phyloP scores from a whole-genome alignment of 2,329 filamentous ascomycete species.

The Tolypocladium sp. region DNA sequence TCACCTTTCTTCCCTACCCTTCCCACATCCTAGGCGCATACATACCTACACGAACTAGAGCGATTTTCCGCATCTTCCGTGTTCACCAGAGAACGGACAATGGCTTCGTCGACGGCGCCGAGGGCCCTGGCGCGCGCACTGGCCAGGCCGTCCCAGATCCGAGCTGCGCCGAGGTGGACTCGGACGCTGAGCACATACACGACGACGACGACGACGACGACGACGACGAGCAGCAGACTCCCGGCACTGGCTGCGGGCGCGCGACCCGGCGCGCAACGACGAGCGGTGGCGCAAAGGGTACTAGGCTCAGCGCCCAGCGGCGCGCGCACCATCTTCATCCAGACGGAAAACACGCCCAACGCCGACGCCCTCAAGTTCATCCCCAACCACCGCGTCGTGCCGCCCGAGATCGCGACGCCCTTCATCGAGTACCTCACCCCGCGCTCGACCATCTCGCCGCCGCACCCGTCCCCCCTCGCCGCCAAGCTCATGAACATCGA shows the following conservation, averaged over 20 bases:
- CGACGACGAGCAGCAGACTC: constrained; percentile 4
- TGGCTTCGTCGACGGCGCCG: constrained; percentile 15
- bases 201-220: not conserved
- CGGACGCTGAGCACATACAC: constrained; percentile 17
- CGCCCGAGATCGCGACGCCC: constrained; percentile 59
- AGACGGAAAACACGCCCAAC: constrained; percentile 92
- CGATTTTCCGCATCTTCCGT: not conserved
- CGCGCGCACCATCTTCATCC: constrained; percentile 84
- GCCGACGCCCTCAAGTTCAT: constrained; percentile 94
- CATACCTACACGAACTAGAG: too few relatives aligned
- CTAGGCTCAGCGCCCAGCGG: constrained; percentile 13
- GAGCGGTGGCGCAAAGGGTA: not conserved
- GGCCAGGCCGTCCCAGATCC: constrained; percentile 10
- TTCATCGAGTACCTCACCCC: constrained; percentile 91
- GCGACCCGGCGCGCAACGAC: constrained; percentile 5
- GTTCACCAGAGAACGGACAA: constrained; percentile 4
- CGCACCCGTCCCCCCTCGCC: constrained; percentile 84
- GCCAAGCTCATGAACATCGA: constrained; percentile 88
- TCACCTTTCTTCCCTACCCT: not conserved
- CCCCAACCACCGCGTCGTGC: constrained; percentile 80
- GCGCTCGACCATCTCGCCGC: constrained; percentile 77
- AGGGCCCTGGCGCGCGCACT: constrained; percentile 14
- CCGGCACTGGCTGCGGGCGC: constrained; percentile 8
- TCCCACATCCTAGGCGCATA: not conserved
- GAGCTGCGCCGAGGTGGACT: constrained; percentile 14